Conservation (phyloP, 2,329 filamentous ascomycete genomes). For the Beauveria sp. region DNA sequence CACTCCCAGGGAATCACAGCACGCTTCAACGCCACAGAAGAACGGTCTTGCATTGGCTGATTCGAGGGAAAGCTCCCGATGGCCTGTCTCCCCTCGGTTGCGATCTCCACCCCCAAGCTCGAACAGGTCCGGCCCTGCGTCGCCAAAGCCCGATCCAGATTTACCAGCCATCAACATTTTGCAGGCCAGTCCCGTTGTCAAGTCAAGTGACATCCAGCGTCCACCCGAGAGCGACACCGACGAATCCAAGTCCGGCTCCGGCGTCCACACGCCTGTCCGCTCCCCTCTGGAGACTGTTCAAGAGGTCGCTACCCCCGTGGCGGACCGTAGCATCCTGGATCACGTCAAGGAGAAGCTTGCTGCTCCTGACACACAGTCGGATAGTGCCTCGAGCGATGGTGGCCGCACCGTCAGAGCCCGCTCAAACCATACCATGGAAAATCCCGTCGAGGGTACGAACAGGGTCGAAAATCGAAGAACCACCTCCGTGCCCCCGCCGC, state of each 20-base stretch:
- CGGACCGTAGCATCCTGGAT: conserved; percentile 36
- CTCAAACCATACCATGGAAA: conserved; percentile 44
- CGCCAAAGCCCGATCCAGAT: conserved; percentile 42
- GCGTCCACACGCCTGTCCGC: conserved; percentile 51
- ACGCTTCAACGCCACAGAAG: conserved; percentile 61
- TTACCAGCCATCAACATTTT: conserved; percentile 46
- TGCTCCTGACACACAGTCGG: conserved; percentile 33
- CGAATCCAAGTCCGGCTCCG: conserved; percentile 38
- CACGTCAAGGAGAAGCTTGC: conserved; percentile 43
- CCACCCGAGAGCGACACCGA: conserved; percentile 46
- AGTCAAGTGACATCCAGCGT: conserved; percentile 32
- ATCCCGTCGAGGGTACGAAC: conserved; percentile 58
- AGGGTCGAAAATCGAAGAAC: conserved; percentile 34
- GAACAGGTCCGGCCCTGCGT: conserved; percentile 37
- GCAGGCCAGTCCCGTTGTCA: conserved; percentile 39
- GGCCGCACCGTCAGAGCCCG: conserved; percentile 38
- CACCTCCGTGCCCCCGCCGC: conserved; percentile 40
- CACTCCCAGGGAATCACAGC: conserved; percentile 48
- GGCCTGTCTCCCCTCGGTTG: conserved; percentile 70
- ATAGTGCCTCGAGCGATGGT: conserved; percentile 30
- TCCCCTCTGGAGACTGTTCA: conserved; percentile 82
- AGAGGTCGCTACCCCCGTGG: conserved; percentile 57
- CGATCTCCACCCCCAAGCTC: conserved; percentile 64
- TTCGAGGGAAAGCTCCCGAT: conserved; percentile 53
- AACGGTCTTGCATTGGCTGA: conserved; percentile 38